phyloP scores from a whole-genome alignment of 108 stramenopile genomes.

The Skeletonema grethae region DNA sequence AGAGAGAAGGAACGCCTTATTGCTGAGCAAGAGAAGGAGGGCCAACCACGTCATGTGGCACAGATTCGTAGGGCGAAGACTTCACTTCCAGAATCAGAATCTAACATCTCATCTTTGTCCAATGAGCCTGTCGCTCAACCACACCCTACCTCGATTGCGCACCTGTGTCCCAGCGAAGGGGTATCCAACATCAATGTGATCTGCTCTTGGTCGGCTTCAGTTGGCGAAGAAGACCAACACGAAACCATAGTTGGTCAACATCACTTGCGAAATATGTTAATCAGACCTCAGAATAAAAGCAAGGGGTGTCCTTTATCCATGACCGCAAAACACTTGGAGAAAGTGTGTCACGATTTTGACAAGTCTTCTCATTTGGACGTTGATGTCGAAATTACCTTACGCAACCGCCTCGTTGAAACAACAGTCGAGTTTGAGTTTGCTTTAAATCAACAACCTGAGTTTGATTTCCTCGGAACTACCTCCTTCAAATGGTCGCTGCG shows the following conservation, averaged over 20 bases:
- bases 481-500: conserved; percentile 42
- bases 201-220: conserved; percentile 68
- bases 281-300: conserved; percentile 53
- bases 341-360: conserved; percentile 65
- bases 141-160: conserved; percentile 78
- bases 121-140: conserved; percentile 4
- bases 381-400: conserved; percentile 57
- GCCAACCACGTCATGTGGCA: conserved; percentile 72
- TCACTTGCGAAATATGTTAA: conserved; percentile 57
- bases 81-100: conserved; percentile 20
- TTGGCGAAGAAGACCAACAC: conserved; percentile 20
- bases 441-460: conserved; percentile 45
- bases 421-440: conserved; percentile 65
- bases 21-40: conserved; percentile 60
- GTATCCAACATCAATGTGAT: conserved; percentile 59
- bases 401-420: conserved; percentile 62
- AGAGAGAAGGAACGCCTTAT: conserved; percentile 36
- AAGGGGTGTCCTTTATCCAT: conserved; percentile 67
- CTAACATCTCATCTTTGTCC: conserved; percentile 5
- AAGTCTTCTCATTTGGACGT: conserved; percentile 27
- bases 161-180: conserved; percentile 57
- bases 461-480: conserved; percentile 69
- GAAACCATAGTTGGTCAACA: conserved; percentile 57
- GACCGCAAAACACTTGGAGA: conserved; percentile 56
- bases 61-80: conserved; percentile 82